Conservation (phyloP, 78 protist species). For the Tieghemostelium lacteum region DNA sequence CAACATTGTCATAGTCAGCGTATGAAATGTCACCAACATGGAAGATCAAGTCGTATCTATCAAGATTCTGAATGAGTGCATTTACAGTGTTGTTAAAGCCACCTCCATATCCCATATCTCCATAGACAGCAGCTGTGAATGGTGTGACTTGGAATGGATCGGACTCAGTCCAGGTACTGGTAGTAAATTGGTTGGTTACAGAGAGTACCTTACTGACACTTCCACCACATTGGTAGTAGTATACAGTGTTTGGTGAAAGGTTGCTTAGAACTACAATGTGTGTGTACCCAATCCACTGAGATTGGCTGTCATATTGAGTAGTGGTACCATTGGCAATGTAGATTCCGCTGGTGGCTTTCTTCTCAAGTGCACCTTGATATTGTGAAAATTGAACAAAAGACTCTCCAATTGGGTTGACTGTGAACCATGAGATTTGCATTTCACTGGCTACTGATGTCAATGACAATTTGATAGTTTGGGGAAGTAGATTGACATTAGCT, state of each 20-base stretch:
- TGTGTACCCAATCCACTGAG: constrained; percentile 23
- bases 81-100: constrained; percentile 48
- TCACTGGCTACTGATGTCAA: constrained; percentile 8
- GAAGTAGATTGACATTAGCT: not conserved
- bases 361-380: not conserved
- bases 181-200: not conserved
- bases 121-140: constrained; percentile 52
- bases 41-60: constrained; percentile 1
- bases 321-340: constrained; percentile 4
- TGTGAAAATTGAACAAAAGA: constrained; percentile 24
- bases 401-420: constrained; percentile 12
- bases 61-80: not conserved
- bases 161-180: not conserved
- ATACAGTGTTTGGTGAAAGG: constrained; percentile 21
- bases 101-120: constrained; percentile 69
- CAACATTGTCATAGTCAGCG: constrained; percentile 50
- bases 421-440: constrained; percentile 60
- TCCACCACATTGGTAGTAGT: constrained; percentile 53
- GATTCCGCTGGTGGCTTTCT: not conserved
- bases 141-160: constrained; percentile 18
- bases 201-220: not conserved
- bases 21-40: constrained; percentile 72
- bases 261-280: constrained; percentile 1
- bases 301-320: not conserved
- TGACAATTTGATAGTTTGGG: constrained; percentile 54